Conservation (phyloP, 2,329 filamentous ascomycete species). For the Aureobasidium namibiae region DNA sequence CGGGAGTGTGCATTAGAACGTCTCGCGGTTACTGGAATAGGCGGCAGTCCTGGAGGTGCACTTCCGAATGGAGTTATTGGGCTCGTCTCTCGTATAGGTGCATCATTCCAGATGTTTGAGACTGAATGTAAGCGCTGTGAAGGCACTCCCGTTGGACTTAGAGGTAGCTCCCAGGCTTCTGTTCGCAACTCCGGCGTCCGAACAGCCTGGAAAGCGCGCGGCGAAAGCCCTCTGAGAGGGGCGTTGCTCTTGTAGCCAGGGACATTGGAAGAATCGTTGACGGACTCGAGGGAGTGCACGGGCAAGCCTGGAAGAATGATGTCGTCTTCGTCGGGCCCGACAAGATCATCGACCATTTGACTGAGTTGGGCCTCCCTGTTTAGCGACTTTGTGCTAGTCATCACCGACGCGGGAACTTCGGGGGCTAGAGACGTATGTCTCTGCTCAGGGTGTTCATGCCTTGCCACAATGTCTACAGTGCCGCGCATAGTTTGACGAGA, state of each 20-base stretch:
- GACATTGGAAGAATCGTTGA: neutral
- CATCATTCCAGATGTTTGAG: constrained; percentile 23
- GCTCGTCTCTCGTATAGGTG: constrained; percentile 2
- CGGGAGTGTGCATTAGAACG: constrained; percentile 28
- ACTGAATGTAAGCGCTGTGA: constrained; percentile 22
- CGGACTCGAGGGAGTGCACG: neutral
- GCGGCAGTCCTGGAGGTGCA: neutral
- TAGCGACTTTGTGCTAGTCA: constrained; percentile 13
- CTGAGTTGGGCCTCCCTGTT: constrained; percentile 43
- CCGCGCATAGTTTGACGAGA: neutral
- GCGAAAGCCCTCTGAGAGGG: neutral
- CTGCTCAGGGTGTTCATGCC: neutral
- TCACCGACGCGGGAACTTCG: neutral
- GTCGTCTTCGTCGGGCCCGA: constrained; percentile 36
- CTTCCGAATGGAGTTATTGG: neutral
- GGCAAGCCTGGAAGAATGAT: constrained; percentile 17
- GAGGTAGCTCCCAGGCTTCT: constrained; percentile 3
- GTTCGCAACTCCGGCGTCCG: constrained; percentile 7
- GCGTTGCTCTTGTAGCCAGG: neutral
- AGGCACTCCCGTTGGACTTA: neutral
- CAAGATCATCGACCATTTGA: constrained; percentile 51
- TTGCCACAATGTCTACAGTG: neutral
- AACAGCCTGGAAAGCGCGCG: neutral
- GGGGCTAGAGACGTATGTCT: neutral
- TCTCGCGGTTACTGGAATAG: neutral